Conservation (phyloP, 164 flowering plant genomes). For the Magnolia changhungtana region DNA sequence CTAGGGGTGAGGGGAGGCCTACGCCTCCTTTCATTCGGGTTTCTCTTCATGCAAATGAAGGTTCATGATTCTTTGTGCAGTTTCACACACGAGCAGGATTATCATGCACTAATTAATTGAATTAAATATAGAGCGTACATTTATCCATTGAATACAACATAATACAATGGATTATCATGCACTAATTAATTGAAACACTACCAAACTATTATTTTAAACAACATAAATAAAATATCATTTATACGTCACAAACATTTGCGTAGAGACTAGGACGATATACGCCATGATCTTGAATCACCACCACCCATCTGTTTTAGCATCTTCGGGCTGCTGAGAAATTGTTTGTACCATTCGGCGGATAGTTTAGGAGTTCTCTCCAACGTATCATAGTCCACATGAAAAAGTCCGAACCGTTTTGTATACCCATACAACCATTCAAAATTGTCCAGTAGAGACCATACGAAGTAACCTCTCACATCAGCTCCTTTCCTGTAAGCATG, state of each 20-base stretch:
- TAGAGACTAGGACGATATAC: not conserved
- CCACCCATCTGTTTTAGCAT: not conserved
- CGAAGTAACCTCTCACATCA: constrained; percentile 20
- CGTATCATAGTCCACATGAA: constrained; percentile 30
- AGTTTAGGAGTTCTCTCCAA: constrained; percentile 34
- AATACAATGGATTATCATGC: no score
- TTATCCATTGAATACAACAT: no score
- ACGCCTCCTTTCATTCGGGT: no score
- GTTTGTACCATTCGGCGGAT: constrained; percentile 40
- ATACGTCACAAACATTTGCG: not conserved
- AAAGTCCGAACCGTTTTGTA: constrained; percentile 27
- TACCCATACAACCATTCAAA: constrained; percentile 43
- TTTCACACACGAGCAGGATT: no score
- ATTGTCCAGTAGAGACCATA: constrained; percentile 41
- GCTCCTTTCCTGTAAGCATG: constrained; percentile 10
- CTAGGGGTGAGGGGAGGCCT: no score
- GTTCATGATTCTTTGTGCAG: no score
- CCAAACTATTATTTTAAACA: no score
- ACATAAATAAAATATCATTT: no score
- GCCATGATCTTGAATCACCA: not conserved
- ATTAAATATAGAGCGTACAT: no score
- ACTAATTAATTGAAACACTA: no score
- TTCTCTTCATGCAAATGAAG: no score
- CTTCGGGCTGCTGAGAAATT: constrained; percentile 16
- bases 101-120: no score